A percentile compares a stretch with the other conserved stretches of the same genome.
These are phyloP conservation scores for Cornus controversa DNA, from an alignment of 148 eudicot genomes.

Conservation along the genomic window DNA sequence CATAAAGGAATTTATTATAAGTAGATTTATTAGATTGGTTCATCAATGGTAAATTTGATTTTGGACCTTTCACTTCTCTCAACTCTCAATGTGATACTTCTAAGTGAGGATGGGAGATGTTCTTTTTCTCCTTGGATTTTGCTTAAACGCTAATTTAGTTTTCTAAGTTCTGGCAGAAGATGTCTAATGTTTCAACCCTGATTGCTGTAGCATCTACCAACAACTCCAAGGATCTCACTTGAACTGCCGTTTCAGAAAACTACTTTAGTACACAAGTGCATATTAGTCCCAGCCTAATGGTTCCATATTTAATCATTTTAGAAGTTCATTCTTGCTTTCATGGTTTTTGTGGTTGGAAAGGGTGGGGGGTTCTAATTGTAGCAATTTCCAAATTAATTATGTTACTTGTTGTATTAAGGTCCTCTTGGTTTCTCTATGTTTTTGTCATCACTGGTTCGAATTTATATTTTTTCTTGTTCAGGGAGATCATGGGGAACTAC, in stretches of 20 bases:
- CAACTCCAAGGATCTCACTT: too few species aligned
- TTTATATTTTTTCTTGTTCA: slow-evolving; percentile 25
- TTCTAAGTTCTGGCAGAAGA: not conserved
- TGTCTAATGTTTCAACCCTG: not conserved
- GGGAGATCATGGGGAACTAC: slow-evolving; percentile 89
- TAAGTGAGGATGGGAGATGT: not conserved
- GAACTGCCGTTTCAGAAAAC: too few species aligned
- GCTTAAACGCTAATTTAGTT: not conserved
- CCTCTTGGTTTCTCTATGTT: not conserved
- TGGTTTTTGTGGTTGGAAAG: too few species aligned
- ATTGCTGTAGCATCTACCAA: not conserved
- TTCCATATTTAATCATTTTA: not conserved
- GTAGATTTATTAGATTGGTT: too few species aligned
- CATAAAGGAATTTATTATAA: too few species aligned
- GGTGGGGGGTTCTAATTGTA: too few species aligned
- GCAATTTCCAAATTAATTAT: too few species aligned
- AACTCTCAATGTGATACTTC: not conserved
- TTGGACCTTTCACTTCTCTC: not conserved
- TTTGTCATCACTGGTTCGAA: not conserved
- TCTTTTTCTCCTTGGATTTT: not conserved
- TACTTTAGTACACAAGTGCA: too few species aligned
- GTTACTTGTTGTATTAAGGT: too few species aligned
- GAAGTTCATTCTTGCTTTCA: not conserved
- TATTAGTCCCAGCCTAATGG: too few species aligned
- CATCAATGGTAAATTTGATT: not conserved